These are phyloP conservation scores for Cyphellophora europaea DNA, from an alignment of 2,329 filamentous ascomycete genomes.

Conservation along the genomic window DNA sequence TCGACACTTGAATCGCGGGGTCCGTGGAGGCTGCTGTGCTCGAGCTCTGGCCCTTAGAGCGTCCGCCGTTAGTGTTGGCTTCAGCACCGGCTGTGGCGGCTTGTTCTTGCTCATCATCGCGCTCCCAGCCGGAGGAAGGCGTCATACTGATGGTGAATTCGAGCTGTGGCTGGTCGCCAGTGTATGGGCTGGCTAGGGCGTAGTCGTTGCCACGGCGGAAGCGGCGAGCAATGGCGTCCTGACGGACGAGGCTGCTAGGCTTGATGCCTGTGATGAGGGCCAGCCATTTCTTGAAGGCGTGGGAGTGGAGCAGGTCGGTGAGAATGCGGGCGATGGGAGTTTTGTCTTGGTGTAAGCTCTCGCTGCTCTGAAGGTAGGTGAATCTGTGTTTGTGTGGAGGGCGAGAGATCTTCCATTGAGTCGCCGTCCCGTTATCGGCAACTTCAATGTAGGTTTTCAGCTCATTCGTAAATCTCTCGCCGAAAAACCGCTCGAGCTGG, in stretches of 20 bases:
- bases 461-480: constrained; percentile 62
- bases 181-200: constrained; percentile 80
- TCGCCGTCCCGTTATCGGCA: constrained; percentile 42
- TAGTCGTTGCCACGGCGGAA: constrained; percentile 87
- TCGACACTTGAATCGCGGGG: constrained; percentile 27
- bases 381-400: constrained; percentile 95
- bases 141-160: constrained; percentile 85
- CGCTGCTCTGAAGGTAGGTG: constrained; percentile 47
- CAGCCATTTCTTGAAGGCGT: constrained; percentile 83
- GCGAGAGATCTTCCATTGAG: constrained; percentile 63
- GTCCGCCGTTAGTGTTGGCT: not conserved
- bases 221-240: constrained; percentile 71
- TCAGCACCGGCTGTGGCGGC: constrained; percentile 19
- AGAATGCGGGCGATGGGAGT: constrained; percentile 66
- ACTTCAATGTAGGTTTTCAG: constrained; percentile 63
- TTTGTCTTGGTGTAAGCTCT: constrained; percentile 32
- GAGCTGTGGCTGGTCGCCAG: constrained; percentile 59
- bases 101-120: constrained; percentile 41
- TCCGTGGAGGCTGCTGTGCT: constrained; percentile 20
- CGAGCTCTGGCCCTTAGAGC: constrained; percentile 28
- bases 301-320: constrained; percentile 72
- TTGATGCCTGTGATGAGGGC: constrained; percentile 68
- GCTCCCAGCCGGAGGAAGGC: constrained; percentile 75
- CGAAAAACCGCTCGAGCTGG: constrained; percentile 69
- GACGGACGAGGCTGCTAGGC: constrained; percentile 49